phyloP scores from a whole-genome alignment of 1,284 basidiomycete species.

The Cryptococcus floricola region DNA sequence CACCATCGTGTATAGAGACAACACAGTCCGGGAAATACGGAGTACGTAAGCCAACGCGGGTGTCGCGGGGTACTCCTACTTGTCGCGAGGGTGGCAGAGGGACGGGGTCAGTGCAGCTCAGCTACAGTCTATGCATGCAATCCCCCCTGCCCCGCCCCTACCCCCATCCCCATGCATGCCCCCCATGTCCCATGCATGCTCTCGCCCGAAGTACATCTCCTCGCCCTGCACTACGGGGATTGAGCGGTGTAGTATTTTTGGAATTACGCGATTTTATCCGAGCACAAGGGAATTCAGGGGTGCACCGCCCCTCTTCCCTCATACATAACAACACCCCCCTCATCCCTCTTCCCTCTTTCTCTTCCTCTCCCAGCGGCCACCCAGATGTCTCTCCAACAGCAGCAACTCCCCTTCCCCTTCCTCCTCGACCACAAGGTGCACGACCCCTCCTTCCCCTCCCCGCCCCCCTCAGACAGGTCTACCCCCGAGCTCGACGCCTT shows the following conservation, averaged over 20 bases:
- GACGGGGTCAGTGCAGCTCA: too few relatives aligned
- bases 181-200: too few relatives aligned
- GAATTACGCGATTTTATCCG: background rate
- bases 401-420: constrained; percentile 1
- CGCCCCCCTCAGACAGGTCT: constrained; percentile 20
- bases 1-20: background rate
- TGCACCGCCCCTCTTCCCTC: background rate
- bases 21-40: background rate
- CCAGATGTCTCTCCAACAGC: constrained; percentile 4
- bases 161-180: too few relatives aligned
- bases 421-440: background rate
- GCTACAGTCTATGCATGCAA: too few relatives aligned
- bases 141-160: too few relatives aligned
- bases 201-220: too few relatives aligned
- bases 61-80: too few relatives aligned
- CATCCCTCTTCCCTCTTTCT: background rate
- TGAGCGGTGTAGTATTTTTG: background rate
- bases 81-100: too few relatives aligned
- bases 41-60: background rate
- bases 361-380: background rate
- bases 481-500: constrained; percentile 2
- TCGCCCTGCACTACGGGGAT: too few relatives aligned
- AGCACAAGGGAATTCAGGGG: background rate
- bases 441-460: constrained; percentile 24
- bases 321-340: background rate